phyloP scores from a whole-genome alignment of 1,284 basidiomycete species.

The Microbotryum silenes-acaulis region DNA sequence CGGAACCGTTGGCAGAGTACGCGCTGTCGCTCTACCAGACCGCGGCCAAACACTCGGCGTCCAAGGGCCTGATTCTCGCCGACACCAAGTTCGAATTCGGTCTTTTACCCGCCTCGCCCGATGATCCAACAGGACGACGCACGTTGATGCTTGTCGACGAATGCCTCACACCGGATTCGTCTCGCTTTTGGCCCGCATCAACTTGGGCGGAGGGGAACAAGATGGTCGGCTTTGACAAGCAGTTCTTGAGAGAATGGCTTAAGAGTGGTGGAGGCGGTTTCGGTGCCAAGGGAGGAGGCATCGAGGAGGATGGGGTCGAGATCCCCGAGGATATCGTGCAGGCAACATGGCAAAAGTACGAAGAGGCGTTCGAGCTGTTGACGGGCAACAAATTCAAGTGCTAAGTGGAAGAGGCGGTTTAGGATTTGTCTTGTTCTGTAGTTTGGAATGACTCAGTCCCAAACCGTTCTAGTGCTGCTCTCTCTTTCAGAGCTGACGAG shows the following conservation, averaged over 20 bases:
- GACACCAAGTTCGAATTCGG: slow-evolving; percentile 92
- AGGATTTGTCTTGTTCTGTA: neutral
- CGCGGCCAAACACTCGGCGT: slow-evolving; percentile 68
- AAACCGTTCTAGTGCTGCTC: neutral
- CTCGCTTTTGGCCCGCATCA: slow-evolving; percentile 84
- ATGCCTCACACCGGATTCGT: slow-evolving; percentile 92
- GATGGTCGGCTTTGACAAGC: slow-evolving; percentile 94
- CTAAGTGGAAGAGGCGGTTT: neutral
- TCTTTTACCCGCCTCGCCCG: slow-evolving; percentile 45
- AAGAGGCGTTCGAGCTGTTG: slow-evolving; percentile 65
- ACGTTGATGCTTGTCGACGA: slow-evolving; percentile 85
- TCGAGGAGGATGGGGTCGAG: slow-evolving; percentile 50
- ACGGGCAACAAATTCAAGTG: slow-evolving; percentile 43
- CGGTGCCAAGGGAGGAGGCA: slow-evolving; percentile 63
- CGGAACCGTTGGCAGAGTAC: slow-evolving; percentile 52
- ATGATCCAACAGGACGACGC: slow-evolving; percentile 42
- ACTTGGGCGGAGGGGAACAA: slow-evolving; percentile 65
- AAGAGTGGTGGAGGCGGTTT: slow-evolving; percentile 55
- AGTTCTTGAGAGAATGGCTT: slow-evolving; percentile 89
- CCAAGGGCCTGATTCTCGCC: slow-evolving; percentile 84
- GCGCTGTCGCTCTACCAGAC: slow-evolving; percentile 65
- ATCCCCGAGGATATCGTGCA: slow-evolving; percentile 68
- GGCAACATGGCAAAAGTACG: slow-evolving; percentile 68
- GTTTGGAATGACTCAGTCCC: neutral
- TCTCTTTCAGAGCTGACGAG: neutral